Base-by-base conservation (phyloP, 352 stramenopile genomes). In the Peronospora destructor region DNA sequence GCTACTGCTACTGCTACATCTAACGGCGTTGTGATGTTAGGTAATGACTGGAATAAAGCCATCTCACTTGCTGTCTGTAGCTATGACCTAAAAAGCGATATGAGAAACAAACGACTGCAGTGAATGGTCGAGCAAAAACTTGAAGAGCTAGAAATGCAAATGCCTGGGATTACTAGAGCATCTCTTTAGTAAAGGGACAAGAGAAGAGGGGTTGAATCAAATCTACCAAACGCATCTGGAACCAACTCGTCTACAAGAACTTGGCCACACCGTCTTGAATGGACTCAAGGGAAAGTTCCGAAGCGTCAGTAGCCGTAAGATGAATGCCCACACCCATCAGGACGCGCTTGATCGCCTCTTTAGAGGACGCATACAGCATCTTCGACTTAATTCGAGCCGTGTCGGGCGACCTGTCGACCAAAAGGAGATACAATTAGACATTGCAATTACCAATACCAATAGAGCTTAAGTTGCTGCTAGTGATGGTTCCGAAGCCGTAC, bases 301-400 rank as follows among this genome's bases (percentile, higher is more conserved):
- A 87, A n/a, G 77, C 68, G 54, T 97, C 88, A 28, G 88, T 97
- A 44, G 85, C 90, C 61, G 95, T 98, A 49, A 98, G 83, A 68
- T 97, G 86, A 61, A 97, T 97, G 44, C 87, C 90, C 57, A 98
- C 88, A 28, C 94, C 94, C 71, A 90, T 81, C n/a, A 98, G 71
- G 40, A 93, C 87, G 59, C 74, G 77, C 76, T 97, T 97, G 64
- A 97, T 84, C 38, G 87, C 75, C 67, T 97, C 91, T 76, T 98
- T 98, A 21, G 86, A 97, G 14, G 86, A 88, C 47, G 84, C 82
- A 78, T 97, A 98, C 30, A 97, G 56, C 94, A 98, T 98, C 77
- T 98, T 98, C 45, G 75, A 78, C 74, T 96, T 95, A 45, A 98
- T 83, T 12, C 68, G 73, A 2, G 88, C 84, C 45, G 82, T 96